Percentiles rank a stretch among this genome's conserved stretches.
These are phyloP conservation scores for Peltaster fructicola DNA, from an alignment of 2,329 filamentous ascomycete species.

Conservation along the genomic window DNA sequence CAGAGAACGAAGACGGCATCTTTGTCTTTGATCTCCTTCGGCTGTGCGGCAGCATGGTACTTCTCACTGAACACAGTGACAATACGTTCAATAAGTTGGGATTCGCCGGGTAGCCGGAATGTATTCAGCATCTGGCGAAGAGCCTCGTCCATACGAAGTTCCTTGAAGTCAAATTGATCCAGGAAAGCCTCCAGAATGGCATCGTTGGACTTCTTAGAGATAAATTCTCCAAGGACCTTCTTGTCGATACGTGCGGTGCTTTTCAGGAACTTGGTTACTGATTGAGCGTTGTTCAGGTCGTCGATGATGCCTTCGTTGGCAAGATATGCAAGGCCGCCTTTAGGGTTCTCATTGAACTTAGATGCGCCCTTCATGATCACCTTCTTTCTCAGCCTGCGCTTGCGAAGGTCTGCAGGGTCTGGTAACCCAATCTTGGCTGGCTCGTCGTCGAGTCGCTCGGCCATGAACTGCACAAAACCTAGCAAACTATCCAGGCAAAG, in stretches of 20 bases:
- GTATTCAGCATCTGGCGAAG: constrained; percentile 71
- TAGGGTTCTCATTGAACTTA: constrained; percentile 92
- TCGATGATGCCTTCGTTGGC: constrained; percentile 73
- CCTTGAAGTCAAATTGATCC: constrained; percentile 70
- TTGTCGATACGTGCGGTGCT: constrained; percentile 81
- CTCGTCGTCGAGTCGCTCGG: constrained; percentile 62
- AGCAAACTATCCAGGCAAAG: constrained; percentile 83
- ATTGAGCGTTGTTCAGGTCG: constrained; percentile 52
- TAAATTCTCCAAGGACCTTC: constrained; percentile 73
- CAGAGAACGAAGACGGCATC: constrained; percentile 81
- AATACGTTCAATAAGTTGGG: constrained; percentile 81
- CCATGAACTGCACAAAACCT: constrained; percentile 80
- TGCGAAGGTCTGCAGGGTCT: constrained; percentile 44
- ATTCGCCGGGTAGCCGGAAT: constrained; percentile 87
- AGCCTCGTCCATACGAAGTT: constrained; percentile 78
- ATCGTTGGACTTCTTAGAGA: constrained; percentile 83
- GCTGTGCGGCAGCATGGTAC: constrained; percentile 54
- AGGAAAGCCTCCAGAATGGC: constrained; percentile 71
- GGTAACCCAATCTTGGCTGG: constrained; percentile 48
- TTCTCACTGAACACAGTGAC: constrained; percentile 73
- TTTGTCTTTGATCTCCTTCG: constrained; percentile 61
- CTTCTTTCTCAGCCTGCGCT: constrained; percentile 64
- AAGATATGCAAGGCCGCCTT: constrained; percentile 71
- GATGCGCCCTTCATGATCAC: constrained; percentile 72
- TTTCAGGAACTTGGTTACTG: constrained; percentile 72